Evolutionary conservation across 371 early-diverging fungal genomes (phyloP).

Genomic region (Haplosporangium sp.): DNA sequence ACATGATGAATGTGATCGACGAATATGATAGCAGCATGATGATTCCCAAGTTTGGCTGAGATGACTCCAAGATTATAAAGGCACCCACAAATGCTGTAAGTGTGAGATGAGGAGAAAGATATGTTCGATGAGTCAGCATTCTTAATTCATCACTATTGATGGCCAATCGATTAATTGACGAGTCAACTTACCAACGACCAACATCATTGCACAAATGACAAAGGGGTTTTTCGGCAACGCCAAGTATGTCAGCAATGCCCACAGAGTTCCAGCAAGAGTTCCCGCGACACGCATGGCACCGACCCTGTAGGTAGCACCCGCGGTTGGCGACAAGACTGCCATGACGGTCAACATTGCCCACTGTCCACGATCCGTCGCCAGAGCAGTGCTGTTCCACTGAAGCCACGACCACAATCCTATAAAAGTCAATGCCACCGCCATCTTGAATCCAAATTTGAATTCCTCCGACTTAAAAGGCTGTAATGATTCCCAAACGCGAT

Average conservation of each 20-base stretch:
- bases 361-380: slow-evolving; percentile 63
- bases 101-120: neutral
- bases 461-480: slow-evolving; percentile 63
- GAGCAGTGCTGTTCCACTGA: slow-evolving; percentile 55
- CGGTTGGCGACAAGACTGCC: slow-evolving; percentile 70
- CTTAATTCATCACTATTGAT: too few species aligned
- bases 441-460: slow-evolving; percentile 69
- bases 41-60: slow-evolving; percentile 44
- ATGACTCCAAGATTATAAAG: slow-evolving; percentile 35
- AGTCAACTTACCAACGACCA: slow-evolving; percentile 64
- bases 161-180: too few species aligned
- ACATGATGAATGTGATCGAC: slow-evolving; percentile 44
- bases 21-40: slow-evolving; percentile 47
- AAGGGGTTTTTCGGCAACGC: slow-evolving; percentile 63
- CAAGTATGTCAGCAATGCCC: slow-evolving; percentile 64
- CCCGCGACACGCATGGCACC: slow-evolving; percentile 68
- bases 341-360: slow-evolving; percentile 69
- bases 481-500: slow-evolving; percentile 58
- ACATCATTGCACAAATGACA: slow-evolving; percentile 63
- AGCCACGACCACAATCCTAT: slow-evolving; percentile 65
- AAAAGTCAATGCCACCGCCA: slow-evolving; percentile 62
- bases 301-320: slow-evolving; percentile 67
- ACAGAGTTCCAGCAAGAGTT: slow-evolving; percentile 62
- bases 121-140: too few species aligned
- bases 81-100: slow-evolving; percentile 54